Conservation (phyloP, 2,329 filamentous ascomycete species). For the Sporothrix curviconia region DNA sequence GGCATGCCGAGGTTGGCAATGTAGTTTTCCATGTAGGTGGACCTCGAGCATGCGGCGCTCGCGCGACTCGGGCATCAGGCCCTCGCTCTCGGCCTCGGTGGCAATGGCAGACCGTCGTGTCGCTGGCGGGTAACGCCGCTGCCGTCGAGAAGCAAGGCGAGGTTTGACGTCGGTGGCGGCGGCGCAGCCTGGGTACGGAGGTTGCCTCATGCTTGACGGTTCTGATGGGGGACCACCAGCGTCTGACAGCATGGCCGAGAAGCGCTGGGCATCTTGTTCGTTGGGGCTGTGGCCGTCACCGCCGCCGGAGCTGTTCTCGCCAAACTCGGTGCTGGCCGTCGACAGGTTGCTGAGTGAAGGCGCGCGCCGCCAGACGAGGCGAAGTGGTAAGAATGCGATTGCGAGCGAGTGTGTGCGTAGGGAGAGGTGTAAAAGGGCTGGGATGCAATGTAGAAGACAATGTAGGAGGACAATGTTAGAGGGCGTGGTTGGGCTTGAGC, state of each 20-base stretch:
- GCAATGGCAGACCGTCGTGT: not conserved
- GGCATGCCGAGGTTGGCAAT: constrained; percentile 17
- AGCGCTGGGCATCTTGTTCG: constrained; percentile 2
- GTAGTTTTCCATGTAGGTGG: constrained; percentile 25
- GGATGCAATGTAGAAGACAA: too few species aligned
- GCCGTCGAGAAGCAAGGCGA: not conserved
- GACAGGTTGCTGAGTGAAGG: constrained; percentile 6
- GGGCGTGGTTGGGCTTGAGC: too few species aligned
- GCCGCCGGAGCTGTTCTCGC: not conserved
- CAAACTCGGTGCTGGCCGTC: constrained; percentile 1
- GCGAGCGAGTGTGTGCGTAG: not conserved
- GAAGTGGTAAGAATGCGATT: not conserved
- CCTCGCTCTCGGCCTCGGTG: constrained; percentile 9
- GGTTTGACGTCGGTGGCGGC: too few species aligned
- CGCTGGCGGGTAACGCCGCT: too few species aligned
- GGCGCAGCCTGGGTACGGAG: too few species aligned
- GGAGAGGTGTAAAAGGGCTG: too few species aligned
- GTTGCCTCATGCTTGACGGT: not conserved
- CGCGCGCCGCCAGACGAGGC: not conserved
- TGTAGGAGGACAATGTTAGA: not conserved
- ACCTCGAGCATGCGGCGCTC: constrained; percentile 24
- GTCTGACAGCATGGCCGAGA: constrained; percentile 13
- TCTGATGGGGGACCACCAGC: constrained; percentile 13
- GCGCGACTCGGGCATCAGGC: constrained; percentile 21
- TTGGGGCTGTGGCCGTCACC: not conserved